Percentiles rank a stretch among this genome's conserved stretches.
Evolutionary conservation across 495 filamentous ascomycete genomes (phyloP).

Genomic region (Haplographium delicatum): DNA sequence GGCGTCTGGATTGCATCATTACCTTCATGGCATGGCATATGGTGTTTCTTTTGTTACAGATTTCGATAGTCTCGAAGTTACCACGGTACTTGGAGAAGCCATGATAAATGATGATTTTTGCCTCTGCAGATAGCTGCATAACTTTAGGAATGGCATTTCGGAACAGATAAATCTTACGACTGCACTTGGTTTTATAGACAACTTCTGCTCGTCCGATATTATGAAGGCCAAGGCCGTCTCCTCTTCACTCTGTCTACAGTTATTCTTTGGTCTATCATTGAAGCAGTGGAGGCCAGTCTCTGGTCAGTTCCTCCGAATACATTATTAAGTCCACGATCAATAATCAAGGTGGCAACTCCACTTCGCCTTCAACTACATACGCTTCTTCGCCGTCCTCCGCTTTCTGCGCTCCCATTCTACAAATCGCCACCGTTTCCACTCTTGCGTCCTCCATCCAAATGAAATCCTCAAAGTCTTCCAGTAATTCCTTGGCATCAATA

Average conservation of each 20-base stretch:
- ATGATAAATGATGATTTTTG: constrained; percentile 4
- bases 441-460: constrained; percentile 59
- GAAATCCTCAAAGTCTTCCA: constrained; percentile 46
- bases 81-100: constrained; percentile 13
- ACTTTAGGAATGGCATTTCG: too few relatives aligned
- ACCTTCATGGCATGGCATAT: constrained; percentile 11
- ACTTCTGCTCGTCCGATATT: too few relatives aligned
- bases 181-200: too few relatives aligned
- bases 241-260: too few relatives aligned
- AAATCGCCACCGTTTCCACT: constrained; percentile 63
- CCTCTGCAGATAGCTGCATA: not conserved
- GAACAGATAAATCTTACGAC: too few relatives aligned
- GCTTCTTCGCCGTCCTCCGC: constrained; percentile 34
- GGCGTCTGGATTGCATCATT: constrained; percentile 17
- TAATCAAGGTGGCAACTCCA: constrained; percentile 26
- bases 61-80: constrained; percentile 7
- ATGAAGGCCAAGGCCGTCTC: too few relatives aligned
- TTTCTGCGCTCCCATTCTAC: constrained; percentile 72
- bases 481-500: constrained; percentile 47
- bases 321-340: too few relatives aligned
- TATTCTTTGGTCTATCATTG: too few relatives aligned
- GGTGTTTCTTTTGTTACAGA: constrained; percentile 13
- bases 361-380: constrained; percentile 48
- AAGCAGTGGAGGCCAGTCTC: too few relatives aligned
- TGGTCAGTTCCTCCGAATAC: too few relatives aligned